Evolutionary conservation across 1,139 yeast genomes (phyloP), one percentile per base, ranked within the genome.

Genomic region (Debaryomyces udenii): DNA sequence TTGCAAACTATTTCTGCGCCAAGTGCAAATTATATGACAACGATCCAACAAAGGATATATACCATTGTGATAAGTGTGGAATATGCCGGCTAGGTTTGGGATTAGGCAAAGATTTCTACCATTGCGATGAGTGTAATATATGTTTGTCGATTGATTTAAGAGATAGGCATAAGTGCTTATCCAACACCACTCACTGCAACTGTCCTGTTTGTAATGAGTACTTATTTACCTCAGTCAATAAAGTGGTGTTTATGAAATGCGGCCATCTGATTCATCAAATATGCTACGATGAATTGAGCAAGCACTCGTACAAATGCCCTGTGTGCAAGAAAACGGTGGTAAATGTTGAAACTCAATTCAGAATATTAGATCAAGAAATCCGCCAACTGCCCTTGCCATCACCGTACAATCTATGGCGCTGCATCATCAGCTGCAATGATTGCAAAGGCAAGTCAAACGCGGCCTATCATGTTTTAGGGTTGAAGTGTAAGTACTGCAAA

Each of bases 171-270:
- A 79, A 78, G 52, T 90, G 97, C 64, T 82, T 90, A 43, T 88
- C 86, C 53, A 83, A 89, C 52, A 83, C 95, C 4, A 89, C 96
- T 1, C 94, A 86, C 59, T 86, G 96, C 45, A 83, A 90, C 59
- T 91, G 98, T 61, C 96, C 96, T 1, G 88, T 91, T 27, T 91
- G 98, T 64, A 89, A 86, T 45, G 97, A 90, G 53, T 90, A 84
- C 59, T 79, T 91, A 78, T 91, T 91, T 59, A 86, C 90, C 5
- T 84, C 94, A n/a, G 81, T 86, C 4, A 78, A 74, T 54, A 85
- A 90, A 22, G 96, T 90, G 30, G 95, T 89, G 13, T 89, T 90
- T 61, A 89, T 91, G 96, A 78, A 80, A 38, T 91, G 98, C 63
- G 97, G 97, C 3, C 98, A 91, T 64, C 88, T 96, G 37, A 90